A percentile compares a stretch with the other conserved stretches of the same genome.
These are phyloP conservation scores for Mycogone perniciosa DNA, from an alignment of 2,329 filamentous ascomycete species.

Conservation along the genomic window DNA sequence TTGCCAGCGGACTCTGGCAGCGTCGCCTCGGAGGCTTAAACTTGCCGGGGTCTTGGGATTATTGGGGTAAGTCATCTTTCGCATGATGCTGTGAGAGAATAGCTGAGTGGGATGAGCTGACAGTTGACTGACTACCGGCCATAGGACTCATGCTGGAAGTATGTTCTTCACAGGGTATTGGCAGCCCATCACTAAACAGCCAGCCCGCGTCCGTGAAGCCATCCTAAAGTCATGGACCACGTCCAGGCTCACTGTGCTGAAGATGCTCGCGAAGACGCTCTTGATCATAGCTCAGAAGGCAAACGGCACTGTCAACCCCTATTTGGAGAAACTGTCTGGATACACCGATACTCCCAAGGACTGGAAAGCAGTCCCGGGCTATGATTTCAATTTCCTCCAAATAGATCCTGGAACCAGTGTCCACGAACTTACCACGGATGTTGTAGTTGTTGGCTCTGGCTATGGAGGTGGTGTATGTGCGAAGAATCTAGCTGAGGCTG, in stretches of 20 bases:
- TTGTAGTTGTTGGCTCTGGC: slow-evolving; percentile 80
- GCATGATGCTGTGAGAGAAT: background rate
- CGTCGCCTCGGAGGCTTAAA: slow-evolving; percentile 29
- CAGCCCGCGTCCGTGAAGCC: slow-evolving; percentile 51
- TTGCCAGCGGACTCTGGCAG: slow-evolving; percentile 37
- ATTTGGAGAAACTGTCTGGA: slow-evolving; percentile 49
- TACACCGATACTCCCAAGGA: slow-evolving; percentile 49
- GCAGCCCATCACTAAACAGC: slow-evolving; percentile 55
- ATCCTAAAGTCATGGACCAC: slow-evolving; percentile 58
- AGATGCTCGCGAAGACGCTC: slow-evolving; percentile 50
- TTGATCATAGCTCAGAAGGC: slow-evolving; percentile 47
- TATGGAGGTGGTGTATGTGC: slow-evolving; percentile 79
- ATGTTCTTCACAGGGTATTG: slow-evolving; percentile 62
- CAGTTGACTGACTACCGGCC: background rate
- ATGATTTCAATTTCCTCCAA: slow-evolving; percentile 57
- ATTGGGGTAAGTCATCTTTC: slow-evolving; percentile 36
- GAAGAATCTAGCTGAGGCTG: slow-evolving; percentile 72
- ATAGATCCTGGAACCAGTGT: slow-evolving; percentile 37
- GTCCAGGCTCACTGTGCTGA: slow-evolving; percentile 49
- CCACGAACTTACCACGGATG: slow-evolving; percentile 66
- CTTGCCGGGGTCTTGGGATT: slow-evolving; percentile 35
- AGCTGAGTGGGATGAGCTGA: too few relatives aligned
- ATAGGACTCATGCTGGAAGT: slow-evolving; percentile 55
- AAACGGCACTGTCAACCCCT: slow-evolving; percentile 50
- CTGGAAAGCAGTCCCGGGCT: slow-evolving; percentile 45